These are phyloP conservation scores for Apiospora aurea DNA, from an alignment of 2,329 filamentous ascomycete genomes.

Conservation along the genomic window DNA sequence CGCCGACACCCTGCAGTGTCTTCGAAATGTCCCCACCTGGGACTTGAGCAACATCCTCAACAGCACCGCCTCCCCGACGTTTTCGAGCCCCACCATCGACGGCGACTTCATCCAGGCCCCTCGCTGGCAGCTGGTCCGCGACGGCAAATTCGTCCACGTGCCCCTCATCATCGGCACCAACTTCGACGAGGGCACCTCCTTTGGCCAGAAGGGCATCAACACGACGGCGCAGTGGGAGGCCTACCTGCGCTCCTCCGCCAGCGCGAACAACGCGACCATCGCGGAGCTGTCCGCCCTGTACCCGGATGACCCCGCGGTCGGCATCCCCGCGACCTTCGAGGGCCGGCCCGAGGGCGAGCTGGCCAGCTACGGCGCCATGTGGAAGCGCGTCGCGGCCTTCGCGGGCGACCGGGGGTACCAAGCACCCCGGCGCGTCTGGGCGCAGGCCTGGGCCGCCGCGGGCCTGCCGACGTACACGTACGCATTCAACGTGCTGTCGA, in stretches of 20 bases:
- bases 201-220: slow-evolving; percentile 20
- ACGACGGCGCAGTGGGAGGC: slow-evolving; percentile 23
- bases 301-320: slow-evolving; percentile 55
- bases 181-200: slow-evolving; percentile 22
- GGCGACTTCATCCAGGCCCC: slow-evolving; percentile 22
- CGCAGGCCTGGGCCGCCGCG: slow-evolving; percentile 56
- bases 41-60: slow-evolving; percentile 23
- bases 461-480: slow-evolving; percentile 59
- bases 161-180: slow-evolving; percentile 22
- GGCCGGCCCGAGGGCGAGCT: slow-evolving; percentile 38
- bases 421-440: slow-evolving; percentile 59
- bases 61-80: slow-evolving; percentile 2
- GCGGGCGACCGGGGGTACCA: slow-evolving; percentile 63
- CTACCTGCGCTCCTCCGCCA: slow-evolving; percentile 25
- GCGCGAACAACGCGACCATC: slow-evolving; percentile 35
- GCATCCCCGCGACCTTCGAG: slow-evolving; percentile 52
- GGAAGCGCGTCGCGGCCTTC: slow-evolving; percentile 61
- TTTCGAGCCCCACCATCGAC: slow-evolving; percentile 13
- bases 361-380: slow-evolving; percentile 51
- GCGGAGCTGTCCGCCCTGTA: slow-evolving; percentile 52
- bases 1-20: slow-evolving; percentile 20
- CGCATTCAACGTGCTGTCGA: slow-evolving; percentile 43
- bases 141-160: slow-evolving; percentile 21
- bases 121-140: slow-evolving; percentile 18
- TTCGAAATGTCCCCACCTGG: slow-evolving; percentile 9